Percentiles rank a stretch among this genome's conserved stretches.
Conservation (phyloP, 306 rosid genomes). For the Trifolium repens region DNA sequence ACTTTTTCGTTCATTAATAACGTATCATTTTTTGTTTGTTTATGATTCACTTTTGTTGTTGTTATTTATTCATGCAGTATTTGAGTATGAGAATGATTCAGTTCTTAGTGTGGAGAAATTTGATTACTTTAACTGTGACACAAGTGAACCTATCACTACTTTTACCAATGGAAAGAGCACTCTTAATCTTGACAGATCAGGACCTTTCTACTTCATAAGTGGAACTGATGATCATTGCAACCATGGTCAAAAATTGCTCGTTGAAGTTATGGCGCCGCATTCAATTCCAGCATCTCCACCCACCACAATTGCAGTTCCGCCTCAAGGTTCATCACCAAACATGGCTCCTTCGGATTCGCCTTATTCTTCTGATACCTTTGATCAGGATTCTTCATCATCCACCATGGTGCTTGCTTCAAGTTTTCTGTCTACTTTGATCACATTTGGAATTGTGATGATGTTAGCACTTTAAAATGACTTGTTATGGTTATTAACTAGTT, state of each 20-base stretch:
- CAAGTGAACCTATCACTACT: slow-evolving; percentile 60
- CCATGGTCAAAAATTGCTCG: slow-evolving; percentile 67
- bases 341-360: slow-evolving; percentile 51
- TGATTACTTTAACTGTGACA: slow-evolving; percentile 72
- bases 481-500: slow-evolving; percentile 21
- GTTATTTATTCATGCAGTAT: slow-evolving; percentile 48
- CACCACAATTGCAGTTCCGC: slow-evolving; percentile 46
- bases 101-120: slow-evolving; percentile 69
- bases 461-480: slow-evolving; percentile 17
- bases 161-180: slow-evolving; percentile 70
- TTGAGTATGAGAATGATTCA: slow-evolving; percentile 81
- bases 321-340: slow-evolving; percentile 34
- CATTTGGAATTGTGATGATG: slow-evolving; percentile 34
- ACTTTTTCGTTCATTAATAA: neutral
- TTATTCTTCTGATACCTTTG: neutral
- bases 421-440: slow-evolving; percentile 33
- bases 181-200: slow-evolving; percentile 67
- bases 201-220: slow-evolving; percentile 79
- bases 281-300: slow-evolving; percentile 47
- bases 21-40: neutral
- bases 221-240: slow-evolving; percentile 68
- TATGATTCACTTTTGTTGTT: slow-evolving; percentile 2
- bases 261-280: slow-evolving; percentile 69
- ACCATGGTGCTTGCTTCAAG: slow-evolving; percentile 37
- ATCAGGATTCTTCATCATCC: slow-evolving; percentile 38